Conservation (phyloP, 129 eudicot species). For the Pittosporum tobira region DNA sequence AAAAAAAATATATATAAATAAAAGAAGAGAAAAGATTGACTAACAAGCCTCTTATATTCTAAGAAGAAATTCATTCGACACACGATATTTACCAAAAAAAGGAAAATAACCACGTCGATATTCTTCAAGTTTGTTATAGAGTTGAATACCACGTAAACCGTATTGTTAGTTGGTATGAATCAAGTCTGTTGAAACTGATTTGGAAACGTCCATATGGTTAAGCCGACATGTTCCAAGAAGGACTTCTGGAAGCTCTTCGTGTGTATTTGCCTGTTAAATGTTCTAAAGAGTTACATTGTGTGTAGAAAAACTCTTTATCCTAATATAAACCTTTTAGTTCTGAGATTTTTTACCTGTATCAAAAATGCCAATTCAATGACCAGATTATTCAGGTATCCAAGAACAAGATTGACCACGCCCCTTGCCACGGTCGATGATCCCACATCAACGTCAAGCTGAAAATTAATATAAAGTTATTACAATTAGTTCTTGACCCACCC, state of each 20-base stretch:
- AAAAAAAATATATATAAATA: no score
- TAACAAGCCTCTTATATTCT: no score
- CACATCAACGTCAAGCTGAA: conserved; percentile 74
- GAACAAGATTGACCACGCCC: conserved; percentile 84
- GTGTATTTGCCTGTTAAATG: conserved; percentile 65
- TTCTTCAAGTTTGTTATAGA: no score
- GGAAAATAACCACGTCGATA: no score
- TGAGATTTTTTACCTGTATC: conserved; percentile 48
- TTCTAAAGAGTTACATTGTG: no score
- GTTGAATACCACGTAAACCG: no score
- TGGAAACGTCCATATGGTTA: conserved; percentile 59
- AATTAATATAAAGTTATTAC: neutral
- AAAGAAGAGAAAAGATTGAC: no score
- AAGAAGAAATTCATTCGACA: no score
- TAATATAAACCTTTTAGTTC: neutral
- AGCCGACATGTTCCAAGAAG: conserved; percentile 85
- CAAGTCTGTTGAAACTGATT: conserved; percentile 41
- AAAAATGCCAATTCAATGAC: conserved; percentile 78
- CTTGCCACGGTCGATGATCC: conserved; percentile 94
- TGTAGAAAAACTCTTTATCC: no score
- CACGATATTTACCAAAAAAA: no score
- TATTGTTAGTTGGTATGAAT: conserved; percentile 12
- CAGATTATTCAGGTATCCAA: conserved; percentile 74
- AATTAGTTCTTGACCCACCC: neutral
- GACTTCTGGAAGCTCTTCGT: conserved; percentile 72